Evolutionary conservation across 2,329 filamentous ascomycete species (phyloP).

Genomic region (Claviceps humidiphila): DNA sequence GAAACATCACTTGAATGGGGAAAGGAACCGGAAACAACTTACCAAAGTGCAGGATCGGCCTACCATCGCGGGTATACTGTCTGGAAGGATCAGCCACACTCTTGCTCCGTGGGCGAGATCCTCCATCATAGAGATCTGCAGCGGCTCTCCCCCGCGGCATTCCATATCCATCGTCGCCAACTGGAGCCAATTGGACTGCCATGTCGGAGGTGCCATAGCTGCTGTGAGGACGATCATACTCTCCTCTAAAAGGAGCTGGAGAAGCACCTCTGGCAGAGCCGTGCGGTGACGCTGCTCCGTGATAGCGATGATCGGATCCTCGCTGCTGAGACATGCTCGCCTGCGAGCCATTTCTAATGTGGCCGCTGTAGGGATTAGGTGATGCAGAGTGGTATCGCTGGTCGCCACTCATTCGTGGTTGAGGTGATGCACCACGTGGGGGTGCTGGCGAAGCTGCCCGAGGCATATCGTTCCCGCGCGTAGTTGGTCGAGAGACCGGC

Average conservation of each 20-base stretch:
- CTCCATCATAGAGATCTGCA: conserved; percentile 44
- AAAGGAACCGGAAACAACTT: conserved; percentile 30
- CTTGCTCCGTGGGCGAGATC: conserved; percentile 54
- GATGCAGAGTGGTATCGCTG: conserved; percentile 38
- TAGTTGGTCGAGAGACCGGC: conserved; percentile 40
- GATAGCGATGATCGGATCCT: conserved; percentile 36
- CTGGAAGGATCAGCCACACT: conserved; percentile 73
- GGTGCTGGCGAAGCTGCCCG: conserved; percentile 56
- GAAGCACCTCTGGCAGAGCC: conserved; percentile 33
- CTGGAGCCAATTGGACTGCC: conserved; percentile 53
- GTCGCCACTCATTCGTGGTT: conserved; percentile 40
- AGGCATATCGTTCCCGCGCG: conserved; percentile 45
- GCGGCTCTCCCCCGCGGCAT: conserved; percentile 40
- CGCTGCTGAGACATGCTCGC: conserved; percentile 28
- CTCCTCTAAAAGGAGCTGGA: conserved; percentile 30
- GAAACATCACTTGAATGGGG: conserved; percentile 6
- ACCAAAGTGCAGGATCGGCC: conserved; percentile 88
- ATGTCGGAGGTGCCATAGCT: conserved; percentile 41
- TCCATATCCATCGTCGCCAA: conserved; percentile 44
- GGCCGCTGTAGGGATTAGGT: conserved; percentile 48
- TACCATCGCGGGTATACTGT: conserved; percentile 74
- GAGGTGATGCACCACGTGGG: conserved; percentile 48
- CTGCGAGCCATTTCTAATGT: conserved; percentile 24
- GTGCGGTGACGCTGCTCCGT: conserved; percentile 38
- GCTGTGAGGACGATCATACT: conserved; percentile 37